Conservation (phyloP, 1,139 yeast genomes). For the Magnusiomyces magnusii region DNA sequence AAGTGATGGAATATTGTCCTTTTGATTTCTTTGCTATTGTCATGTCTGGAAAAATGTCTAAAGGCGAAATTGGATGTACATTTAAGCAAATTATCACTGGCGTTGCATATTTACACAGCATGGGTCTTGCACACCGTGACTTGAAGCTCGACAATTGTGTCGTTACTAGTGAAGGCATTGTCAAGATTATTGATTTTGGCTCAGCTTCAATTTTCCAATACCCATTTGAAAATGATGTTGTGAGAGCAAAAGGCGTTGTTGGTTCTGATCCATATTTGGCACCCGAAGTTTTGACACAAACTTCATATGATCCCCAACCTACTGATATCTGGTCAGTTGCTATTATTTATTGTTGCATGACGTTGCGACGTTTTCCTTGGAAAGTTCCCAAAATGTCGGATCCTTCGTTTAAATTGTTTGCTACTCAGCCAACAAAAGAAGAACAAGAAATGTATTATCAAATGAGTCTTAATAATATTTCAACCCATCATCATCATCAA, state of each 20-base stretch:
- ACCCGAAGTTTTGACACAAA: slow-evolving; percentile 75
- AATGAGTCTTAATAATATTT: background rate
- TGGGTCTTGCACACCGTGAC: slow-evolving; percentile 95
- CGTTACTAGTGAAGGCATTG: slow-evolving; percentile 73
- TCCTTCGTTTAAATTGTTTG: slow-evolving; percentile 68
- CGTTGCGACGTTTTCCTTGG: slow-evolving; percentile 94
- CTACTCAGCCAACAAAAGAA: slow-evolving; percentile 33
- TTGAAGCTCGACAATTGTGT: slow-evolving; percentile 93
- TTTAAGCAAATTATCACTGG: slow-evolving; percentile 83
- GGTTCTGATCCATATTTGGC: slow-evolving; percentile 98
- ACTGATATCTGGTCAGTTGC: slow-evolving; percentile 97
- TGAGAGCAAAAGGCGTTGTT: slow-evolving; percentile 85
- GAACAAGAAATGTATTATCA: slow-evolving; percentile 17
- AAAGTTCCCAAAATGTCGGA: slow-evolving; percentile 83
- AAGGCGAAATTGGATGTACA: slow-evolving; percentile 81
- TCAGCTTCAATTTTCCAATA: slow-evolving; percentile 91
- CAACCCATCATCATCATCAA: background rate
- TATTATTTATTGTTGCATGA: slow-evolving; percentile 93
- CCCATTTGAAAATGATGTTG: slow-evolving; percentile 74
- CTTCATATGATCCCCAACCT: slow-evolving; percentile 82
- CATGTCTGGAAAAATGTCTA: slow-evolving; percentile 90
- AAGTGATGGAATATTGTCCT: slow-evolving; percentile 97
- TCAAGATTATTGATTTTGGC: slow-evolving; percentile 93
- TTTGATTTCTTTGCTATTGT: slow-evolving; percentile 95
- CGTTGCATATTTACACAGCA: slow-evolving; percentile 68